Base-by-base conservation (phyloP, 1,139 yeast genomes). In the Hemisphaericaspora subhashii region DNA sequence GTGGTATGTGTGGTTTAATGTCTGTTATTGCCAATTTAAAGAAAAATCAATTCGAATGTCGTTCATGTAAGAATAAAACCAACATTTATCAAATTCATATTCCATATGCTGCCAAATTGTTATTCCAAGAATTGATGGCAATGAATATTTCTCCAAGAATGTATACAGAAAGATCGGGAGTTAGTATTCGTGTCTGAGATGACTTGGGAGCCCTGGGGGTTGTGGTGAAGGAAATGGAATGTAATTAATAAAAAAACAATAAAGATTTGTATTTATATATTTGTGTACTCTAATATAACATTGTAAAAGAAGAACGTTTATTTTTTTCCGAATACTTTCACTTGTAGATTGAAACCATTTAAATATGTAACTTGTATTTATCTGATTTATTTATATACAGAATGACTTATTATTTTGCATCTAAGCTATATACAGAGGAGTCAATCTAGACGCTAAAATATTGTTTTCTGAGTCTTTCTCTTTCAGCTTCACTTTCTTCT, bases 1-100 rank as follows among this genome's bases (percentile, higher is more conserved):
- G 99, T 73, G 98, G 98, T 56, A 80, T 88, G 55, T 92, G 98
- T 74, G 98, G 99, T 37, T 79, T 94, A 62, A 92, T 92, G 98
- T 77, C 90, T 40, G 98, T 94, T 44, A 88, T 94, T 67, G 98
- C 99, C 36, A 92, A 90, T 65, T 76, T 92, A 69, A 90, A 90
- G 66, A 95, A 92, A 76, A 88, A 88, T 58, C 98, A 92, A 68
- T 94, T 87, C 60, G 98, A 92, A 68, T 92, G 99, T 72, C 88
- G 97, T 54, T 88, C 97, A 37, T 92, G 99, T 75, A 92, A 92
- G 68, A 92, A 92, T 72, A 94, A 94, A 77, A 92, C 98, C 48
- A 94, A 92, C 66, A 92, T 92, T 58, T 92, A 88, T 66, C 99
- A 92, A 73, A 86, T 90, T 49, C 96, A 92, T 61, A 86, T 92